Evolutionary conservation across 2,329 filamentous ascomycete species (phyloP).

Genomic region (Stachybotrys chlorohalonatus): DNA sequence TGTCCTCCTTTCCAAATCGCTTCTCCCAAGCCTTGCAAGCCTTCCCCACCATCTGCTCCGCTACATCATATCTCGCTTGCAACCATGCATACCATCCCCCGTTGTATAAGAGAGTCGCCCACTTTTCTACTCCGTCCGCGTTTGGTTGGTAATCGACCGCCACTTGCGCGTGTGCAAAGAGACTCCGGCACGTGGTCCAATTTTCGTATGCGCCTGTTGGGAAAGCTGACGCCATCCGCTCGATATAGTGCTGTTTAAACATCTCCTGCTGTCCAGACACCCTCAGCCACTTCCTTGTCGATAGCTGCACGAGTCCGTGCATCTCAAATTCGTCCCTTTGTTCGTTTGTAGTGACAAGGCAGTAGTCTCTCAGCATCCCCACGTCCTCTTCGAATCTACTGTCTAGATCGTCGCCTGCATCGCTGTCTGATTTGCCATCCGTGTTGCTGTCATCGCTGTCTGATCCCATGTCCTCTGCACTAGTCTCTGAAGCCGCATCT

Average conservation of each 20-base stretch:
- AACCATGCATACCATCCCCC: conserved; percentile 1
- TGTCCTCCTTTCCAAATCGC: background rate
- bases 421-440: background rate
- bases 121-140: background rate
- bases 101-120: background rate
- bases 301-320: conserved; percentile 7
- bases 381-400: background rate
- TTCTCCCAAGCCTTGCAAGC: background rate
- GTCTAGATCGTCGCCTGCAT: background rate
- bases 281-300: conserved; percentile 1
- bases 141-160: conserved; percentile 1
- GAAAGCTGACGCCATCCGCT: conserved; percentile 4
- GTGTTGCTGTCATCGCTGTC: background rate
- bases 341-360: background rate
- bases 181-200: background rate
- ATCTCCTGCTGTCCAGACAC: background rate
- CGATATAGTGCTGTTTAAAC: background rate
- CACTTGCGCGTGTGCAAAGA: background rate
- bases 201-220: conserved; percentile 6
- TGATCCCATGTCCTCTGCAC: background rate
- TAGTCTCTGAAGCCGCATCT: background rate
- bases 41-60: background rate
- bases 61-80: conserved; percentile 1
- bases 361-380: background rate
- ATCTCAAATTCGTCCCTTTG: conserved; percentile 4